These are phyloP conservation scores for Suhomyces anneliseae DNA, from an alignment of 1,139 yeast genomes.

Conservation along the genomic window DNA sequence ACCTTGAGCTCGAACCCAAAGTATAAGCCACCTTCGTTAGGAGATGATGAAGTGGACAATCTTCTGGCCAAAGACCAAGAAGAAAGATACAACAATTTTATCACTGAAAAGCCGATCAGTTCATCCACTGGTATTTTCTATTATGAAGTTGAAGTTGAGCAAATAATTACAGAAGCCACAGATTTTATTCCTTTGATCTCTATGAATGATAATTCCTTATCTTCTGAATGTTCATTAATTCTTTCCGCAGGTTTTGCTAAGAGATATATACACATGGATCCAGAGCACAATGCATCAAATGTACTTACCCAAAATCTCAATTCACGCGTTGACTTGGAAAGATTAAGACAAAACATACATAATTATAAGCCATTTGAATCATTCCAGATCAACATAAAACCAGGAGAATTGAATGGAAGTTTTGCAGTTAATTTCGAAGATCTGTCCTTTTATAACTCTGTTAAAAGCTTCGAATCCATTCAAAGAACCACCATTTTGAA, in stretches of 20 bases:
- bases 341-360: slow-evolving; percentile 29
- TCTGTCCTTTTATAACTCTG: slow-evolving; percentile 41
- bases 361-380: slow-evolving; percentile 16
- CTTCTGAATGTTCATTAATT: slow-evolving; percentile 34
- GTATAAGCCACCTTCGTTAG: not conserved
- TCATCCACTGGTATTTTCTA: slow-evolving; percentile 38
- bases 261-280: slow-evolving; percentile 19
- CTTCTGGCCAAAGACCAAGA: not conserved
- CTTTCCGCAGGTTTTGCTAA: slow-evolving; percentile 41
- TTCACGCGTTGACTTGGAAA: slow-evolving; percentile 29
- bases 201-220: slow-evolving; percentile 36
- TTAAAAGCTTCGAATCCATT: slow-evolving; percentile 31
- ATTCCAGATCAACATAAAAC: slow-evolving; percentile 20
- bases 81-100: slow-evolving; percentile 32
- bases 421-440: slow-evolving; percentile 46
- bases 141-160: slow-evolving; percentile 39
- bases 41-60: slow-evolving; percentile 1
- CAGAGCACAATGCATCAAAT: slow-evolving; percentile 1
- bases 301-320: not conserved
- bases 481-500: slow-evolving; percentile 35
- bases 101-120: slow-evolving; percentile 34
- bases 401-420: slow-evolving; percentile 44
- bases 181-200: slow-evolving; percentile 33
- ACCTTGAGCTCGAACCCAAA: slow-evolving; percentile 17
- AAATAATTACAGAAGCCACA: slow-evolving; percentile 32